These are phyloP conservation scores for Teunomyces gatunensis DNA, from an alignment of 805 yeast species.

Conservation along the genomic window DNA sequence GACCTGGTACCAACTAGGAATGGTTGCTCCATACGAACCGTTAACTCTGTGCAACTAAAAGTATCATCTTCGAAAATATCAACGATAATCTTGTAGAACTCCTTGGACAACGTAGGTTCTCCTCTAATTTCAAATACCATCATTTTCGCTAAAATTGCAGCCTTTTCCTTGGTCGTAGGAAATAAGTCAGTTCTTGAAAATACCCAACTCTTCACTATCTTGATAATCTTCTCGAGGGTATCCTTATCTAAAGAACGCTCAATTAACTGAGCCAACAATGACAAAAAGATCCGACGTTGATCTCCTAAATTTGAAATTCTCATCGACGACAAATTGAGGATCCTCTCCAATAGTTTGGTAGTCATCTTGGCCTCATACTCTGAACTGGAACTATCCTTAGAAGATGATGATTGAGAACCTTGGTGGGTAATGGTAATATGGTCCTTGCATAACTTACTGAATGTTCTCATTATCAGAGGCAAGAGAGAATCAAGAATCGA, in stretches of 20 bases:
- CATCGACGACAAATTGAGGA: slow-evolving; percentile 71
- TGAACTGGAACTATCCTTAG: slow-evolving; percentile 30
- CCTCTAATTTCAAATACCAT: slow-evolving; percentile 87
- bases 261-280: slow-evolving; percentile 82
- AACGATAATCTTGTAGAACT: slow-evolving; percentile 81
- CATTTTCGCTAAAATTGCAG: slow-evolving; percentile 91
- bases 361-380: slow-evolving; percentile 82
- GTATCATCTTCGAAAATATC: slow-evolving; percentile 82
- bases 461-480: slow-evolving; percentile 77
- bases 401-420: slow-evolving; percentile 29
- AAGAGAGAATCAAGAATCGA: slow-evolving; percentile 70
- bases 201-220: slow-evolving; percentile 85
- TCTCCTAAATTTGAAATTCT: slow-evolving; percentile 89
- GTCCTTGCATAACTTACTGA: slow-evolving; percentile 86
- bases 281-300: slow-evolving; percentile 83
- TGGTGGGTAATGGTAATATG: slow-evolving; percentile 66
- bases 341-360: slow-evolving; percentile 69
- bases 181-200: slow-evolving; percentile 78
- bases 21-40: slow-evolving; percentile 95
- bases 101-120: slow-evolving; percentile 71
- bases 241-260: slow-evolving; percentile 82
- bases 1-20: slow-evolving; percentile 90
- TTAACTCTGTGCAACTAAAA: slow-evolving; percentile 79
- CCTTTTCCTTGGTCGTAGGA: slow-evolving; percentile 95
- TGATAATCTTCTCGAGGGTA: slow-evolving; percentile 69